Conservation (phyloP, 441 rosid genomes). For the Gossypium schwendimanii region DNA sequence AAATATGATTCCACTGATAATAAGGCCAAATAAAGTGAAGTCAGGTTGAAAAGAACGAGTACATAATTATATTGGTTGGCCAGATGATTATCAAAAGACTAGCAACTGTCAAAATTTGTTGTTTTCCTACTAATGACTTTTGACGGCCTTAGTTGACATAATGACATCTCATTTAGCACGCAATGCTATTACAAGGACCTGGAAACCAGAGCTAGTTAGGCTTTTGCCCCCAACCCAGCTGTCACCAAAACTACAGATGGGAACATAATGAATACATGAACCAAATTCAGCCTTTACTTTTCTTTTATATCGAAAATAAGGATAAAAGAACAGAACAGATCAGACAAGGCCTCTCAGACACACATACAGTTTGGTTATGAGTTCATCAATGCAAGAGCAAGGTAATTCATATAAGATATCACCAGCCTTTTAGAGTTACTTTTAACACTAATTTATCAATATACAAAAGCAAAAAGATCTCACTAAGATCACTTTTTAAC, state of each 20-base stretch:
- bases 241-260: not conserved
- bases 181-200: not conserved
- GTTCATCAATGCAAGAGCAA: not conserved
- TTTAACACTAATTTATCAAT: not conserved
- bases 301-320: not conserved
- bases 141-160: not conserved
- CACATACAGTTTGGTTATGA: not conserved
- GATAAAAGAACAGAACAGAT: not conserved
- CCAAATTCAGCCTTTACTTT: not conserved
- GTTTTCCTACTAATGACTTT: not conserved
- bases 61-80: not conserved
- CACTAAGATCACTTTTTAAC: slow-evolving; percentile 1
- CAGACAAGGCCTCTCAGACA: not conserved
- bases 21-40: not conserved
- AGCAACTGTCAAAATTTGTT: not conserved
- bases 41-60: not conserved
- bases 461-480: slow-evolving; percentile 12
- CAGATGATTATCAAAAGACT: not conserved
- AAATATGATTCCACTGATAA: not conserved
- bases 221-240: no score
- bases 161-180: not conserved
- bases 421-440: not conserved
- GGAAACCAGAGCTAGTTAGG: not conserved
- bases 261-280: not conserved
- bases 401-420: not conserved